Evolutionary conservation across 2,329 filamentous ascomycete genomes (phyloP).

Genomic region (Zasmidium citrigriseum): DNA sequence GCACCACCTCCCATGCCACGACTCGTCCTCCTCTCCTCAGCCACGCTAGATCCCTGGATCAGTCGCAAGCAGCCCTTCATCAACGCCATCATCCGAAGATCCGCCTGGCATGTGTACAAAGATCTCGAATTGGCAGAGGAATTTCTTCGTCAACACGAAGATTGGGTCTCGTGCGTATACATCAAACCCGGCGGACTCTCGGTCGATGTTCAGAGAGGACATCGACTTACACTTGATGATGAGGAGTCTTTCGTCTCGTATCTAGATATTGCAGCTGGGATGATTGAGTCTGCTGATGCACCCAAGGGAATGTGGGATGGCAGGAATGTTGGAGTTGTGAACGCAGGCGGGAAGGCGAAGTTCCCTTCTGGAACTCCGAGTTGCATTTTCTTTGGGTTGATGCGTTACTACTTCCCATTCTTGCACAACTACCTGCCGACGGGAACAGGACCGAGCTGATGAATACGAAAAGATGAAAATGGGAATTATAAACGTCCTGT

Average conservation of each 20-base stretch:
- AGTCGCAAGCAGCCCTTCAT: constrained; percentile 34
- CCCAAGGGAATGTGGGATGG: constrained; percentile 1
- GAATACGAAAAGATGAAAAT: too few relatives aligned
- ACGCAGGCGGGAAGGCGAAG: constrained; percentile 34
- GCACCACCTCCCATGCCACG: constrained; percentile 35
- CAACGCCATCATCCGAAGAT: constrained; percentile 10
- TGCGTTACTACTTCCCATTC: constrained; percentile 10
- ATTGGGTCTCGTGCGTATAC: constrained; percentile 43
- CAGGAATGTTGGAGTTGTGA: constrained; percentile 33
- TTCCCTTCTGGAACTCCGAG: constrained; percentile 31
- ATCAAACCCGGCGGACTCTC: constrained; percentile 47
- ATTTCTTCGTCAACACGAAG: constrained; percentile 39
- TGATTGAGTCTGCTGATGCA: constrained; percentile 48
- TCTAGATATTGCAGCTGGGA: constrained; percentile 49
- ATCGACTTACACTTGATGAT: constrained; percentile 41
- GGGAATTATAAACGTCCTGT: too few relatives aligned
- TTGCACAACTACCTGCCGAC: constrained; percentile 8
- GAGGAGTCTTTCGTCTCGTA: constrained; percentile 45
- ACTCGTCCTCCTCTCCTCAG: constrained; percentile 48
- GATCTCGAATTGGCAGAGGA: constrained; percentile 41
- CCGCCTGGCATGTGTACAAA: constrained; percentile 35
- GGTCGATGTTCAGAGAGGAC: constrained; percentile 41
- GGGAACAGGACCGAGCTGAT: neutral
- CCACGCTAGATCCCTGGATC: constrained; percentile 44
- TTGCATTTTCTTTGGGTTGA: constrained; percentile 3